Base-by-base conservation (phyloP, 2,329 filamentous ascomycete species). In the Aspergillus novofumigatus region DNA sequence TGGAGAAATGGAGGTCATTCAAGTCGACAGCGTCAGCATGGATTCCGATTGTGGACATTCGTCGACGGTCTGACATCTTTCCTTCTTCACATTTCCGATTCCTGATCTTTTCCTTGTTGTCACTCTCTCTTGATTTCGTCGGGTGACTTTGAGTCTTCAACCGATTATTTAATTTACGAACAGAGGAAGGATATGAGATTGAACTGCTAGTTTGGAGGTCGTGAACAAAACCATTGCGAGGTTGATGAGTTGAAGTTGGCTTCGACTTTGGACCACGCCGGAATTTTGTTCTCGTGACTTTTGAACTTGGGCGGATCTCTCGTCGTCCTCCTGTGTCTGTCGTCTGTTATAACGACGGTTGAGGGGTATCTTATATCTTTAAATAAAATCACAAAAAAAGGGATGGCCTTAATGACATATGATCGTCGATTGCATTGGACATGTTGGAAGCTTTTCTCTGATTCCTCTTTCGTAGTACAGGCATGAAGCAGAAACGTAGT, bases 391-490 rank as follows among this genome's bases (percentile, higher is more conserved):
- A 17, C 44, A 47, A 47, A 47, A 47, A 47, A 47, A 47, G 5
- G 11, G 4, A 17, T 17, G 1, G 14, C 5, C 14, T 38, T 38
- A 38, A 17, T 38, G 32, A 57, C 65, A 65, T 50, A 60, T 14
- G 20, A 23, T 23, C 20, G 42, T 14, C 23, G 42, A 23, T 11
- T 23, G 21, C 10, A 14, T 45, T 45, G 23, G 20, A 14, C n/a
- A 23, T 45, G 20, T 3, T 45, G 42, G 14, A 17, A 17, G 32
- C 14, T 38, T 38, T 38, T 7, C 32, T 17, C 14, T 3, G 14
- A 38, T 17, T 38, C 32, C 32, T 38, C 6, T 7, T 32, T 38
- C 32, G 14, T 35, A 1, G 32, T 35, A 17, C 32, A 17, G 14
- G 14, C 32, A 35, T 35, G 14, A 35, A 35, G 11, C 14, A 17